Percentiles rank a stretch among this genome's conserved stretches.
Conservation (phyloP, 805 yeast genomes). For the Starmerella bombicola region DNA sequence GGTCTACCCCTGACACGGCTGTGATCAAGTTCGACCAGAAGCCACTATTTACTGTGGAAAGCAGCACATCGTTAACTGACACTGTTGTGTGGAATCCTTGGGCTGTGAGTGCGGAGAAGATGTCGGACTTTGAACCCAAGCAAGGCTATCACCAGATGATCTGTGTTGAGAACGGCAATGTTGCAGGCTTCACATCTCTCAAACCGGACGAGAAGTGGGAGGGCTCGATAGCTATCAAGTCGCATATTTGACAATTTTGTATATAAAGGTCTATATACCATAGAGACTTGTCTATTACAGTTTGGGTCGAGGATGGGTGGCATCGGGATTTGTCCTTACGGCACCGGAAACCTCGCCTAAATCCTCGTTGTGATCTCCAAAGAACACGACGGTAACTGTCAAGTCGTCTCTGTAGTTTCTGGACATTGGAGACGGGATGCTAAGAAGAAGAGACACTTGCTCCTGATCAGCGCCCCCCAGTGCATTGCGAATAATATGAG, state of each 20-base stretch:
- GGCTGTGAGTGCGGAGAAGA: conserved; percentile 65
- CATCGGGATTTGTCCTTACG: conserved; percentile 25
- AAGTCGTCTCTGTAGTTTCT: conserved; percentile 90
- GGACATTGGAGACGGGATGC: conserved; percentile 83
- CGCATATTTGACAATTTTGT: conserved; percentile 5
- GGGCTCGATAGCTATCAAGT: conserved; percentile 30
- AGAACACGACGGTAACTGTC: conserved; percentile 90
- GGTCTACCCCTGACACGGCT: conserved; percentile 38
- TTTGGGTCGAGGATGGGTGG: conserved; percentile 21
- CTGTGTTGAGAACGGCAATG: conserved; percentile 91
- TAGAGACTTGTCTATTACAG: conserved; percentile 8
- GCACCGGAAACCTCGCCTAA: conserved; percentile 19
- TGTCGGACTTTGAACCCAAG: conserved; percentile 84
- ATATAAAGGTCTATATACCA: neutral
- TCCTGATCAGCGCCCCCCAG: conserved; percentile 80
- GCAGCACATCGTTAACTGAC: conserved; percentile 43
- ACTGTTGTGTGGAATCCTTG: conserved; percentile 98
- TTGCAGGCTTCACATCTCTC: conserved; percentile 50
- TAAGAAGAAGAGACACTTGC: conserved; percentile 73
- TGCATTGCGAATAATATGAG: conserved; percentile 89
- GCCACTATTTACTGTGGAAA: conserved; percentile 49
- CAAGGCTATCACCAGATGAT: conserved; percentile 75
- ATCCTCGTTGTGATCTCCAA: conserved; percentile 40
- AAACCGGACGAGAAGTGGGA: conserved; percentile 65
- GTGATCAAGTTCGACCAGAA: conserved; percentile 62